These are phyloP conservation scores for Exophiala alcalophila DNA, from an alignment of 2,329 filamentous ascomycete genomes.

Conservation along the genomic window DNA sequence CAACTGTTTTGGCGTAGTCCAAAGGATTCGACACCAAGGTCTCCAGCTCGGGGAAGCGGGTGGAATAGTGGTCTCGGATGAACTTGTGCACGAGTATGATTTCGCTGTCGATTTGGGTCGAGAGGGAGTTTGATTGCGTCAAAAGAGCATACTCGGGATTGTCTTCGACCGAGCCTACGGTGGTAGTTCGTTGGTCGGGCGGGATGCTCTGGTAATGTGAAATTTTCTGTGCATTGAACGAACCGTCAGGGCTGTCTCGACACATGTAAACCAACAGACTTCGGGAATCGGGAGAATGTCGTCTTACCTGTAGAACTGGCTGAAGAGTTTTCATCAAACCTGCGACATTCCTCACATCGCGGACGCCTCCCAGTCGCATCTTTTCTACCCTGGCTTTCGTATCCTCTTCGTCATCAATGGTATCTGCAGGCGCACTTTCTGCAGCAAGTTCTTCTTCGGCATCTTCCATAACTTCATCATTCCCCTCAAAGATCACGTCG, in stretches of 20 bases:
- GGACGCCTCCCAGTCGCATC: slow-evolving; percentile 70
- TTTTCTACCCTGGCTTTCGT: slow-evolving; percentile 77
- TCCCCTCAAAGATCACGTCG: slow-evolving; percentile 35
- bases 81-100: slow-evolving; percentile 93
- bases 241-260: slow-evolving; percentile 66
- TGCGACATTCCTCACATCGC: slow-evolving; percentile 76
- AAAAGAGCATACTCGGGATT: slow-evolving; percentile 87
- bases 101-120: slow-evolving; percentile 89
- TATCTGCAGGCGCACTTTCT: slow-evolving; percentile 55
- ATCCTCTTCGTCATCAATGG: slow-evolving; percentile 61
- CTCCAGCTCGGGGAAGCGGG: slow-evolving; percentile 90
- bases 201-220: slow-evolving; percentile 69
- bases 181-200: slow-evolving; percentile 60
- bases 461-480: slow-evolving; percentile 31
- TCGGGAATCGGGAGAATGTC: no score
- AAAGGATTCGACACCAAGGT: slow-evolving; percentile 84
- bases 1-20: slow-evolving; percentile 92
- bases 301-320: slow-evolving; percentile 79
- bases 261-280: slow-evolving; percentile 45
- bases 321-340: slow-evolving; percentile 77
- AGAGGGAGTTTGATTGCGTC: slow-evolving; percentile 83
- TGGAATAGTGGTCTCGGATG: slow-evolving; percentile 91
- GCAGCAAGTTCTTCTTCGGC: slow-evolving; percentile 30
- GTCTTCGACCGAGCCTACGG: slow-evolving; percentile 81
- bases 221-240: slow-evolving; percentile 68